Base-by-base conservation (phyloP, 257 asterid genomes). In the Fraxinus quadrangulata region DNA sequence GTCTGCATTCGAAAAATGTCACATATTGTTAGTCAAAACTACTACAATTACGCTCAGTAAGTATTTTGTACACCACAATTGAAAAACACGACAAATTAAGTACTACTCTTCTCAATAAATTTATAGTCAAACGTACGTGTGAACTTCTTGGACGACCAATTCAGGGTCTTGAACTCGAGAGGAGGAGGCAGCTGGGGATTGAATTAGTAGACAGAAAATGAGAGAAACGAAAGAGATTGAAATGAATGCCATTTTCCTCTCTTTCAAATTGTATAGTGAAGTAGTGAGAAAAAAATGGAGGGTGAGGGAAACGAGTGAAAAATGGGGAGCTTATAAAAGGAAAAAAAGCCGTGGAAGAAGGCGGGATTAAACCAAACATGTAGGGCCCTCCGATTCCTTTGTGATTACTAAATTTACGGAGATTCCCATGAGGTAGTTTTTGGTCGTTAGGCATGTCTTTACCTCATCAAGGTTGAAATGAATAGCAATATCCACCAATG, bases 71-170 rank as follows among this genome's bases (percentile, higher is more conserved):
- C 71, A 54, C 6, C 12, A 26, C 6, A 24, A 23, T 7, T n/a
- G 34, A 1, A 36, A 40, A 21, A 45, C 23, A 16, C 0, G 6
- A 13, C 54, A 13, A 23, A 37, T 1, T n/a, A 16, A 73, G 76
- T 75, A 34, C 31, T 39, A 76, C 36, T 36, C 63, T 21, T 67
- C 4, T 17, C 13, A 72, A 21, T 3, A 37, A 21, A 33, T 24
- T 54, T 31, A 34, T 9, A 74, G 51, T 54, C 14, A 31, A 40
- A 73, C 30, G 17, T 80, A 89, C 94, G 89, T 83, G 65, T 89
- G 85, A 19, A 89, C 88, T 82, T 86, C 74, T 78, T 88, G 83
- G 71, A 86, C 88, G 0, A 88, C 87, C 39, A 84, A 13, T 59
- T 85, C 89, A 8, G 90, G 87, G 59, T 90, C 80, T 73, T 75